Evolutionary conservation across 306 rosid species (phyloP), one percentile per base, ranked within the genome.

Genomic region (Dryas drummondii): DNA sequence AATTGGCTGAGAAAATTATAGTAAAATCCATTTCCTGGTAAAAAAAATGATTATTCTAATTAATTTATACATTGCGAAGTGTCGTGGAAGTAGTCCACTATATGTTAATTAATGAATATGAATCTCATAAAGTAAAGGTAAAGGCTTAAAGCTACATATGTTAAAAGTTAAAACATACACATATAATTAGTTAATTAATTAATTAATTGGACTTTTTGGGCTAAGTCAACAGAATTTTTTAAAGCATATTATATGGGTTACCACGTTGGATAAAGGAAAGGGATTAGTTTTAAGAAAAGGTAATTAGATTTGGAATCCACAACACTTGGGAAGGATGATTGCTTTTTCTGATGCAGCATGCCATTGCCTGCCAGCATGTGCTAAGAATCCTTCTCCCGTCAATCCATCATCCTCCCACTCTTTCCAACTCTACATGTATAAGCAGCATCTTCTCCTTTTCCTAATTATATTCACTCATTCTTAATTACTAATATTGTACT

Each of bases 241-340:
- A 66, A 71, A 70, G 40, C 19, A 11, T 32, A 32, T 32, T 32
- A 32, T 1, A 32, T 13, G 13, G 9, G 15, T 81, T 67, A 46
- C 64, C 32, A 63, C 76, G 77, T 71, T 66, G 27, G 70, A 13
- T 50, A 15, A 44, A 64, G 5, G 17, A 2, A 27, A 0, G 17
- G 76, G 60, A 58, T 77, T 81, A 59, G 56, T 77, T 72, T 37
- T 32, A 81, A 75, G 76, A 50, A 61, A 42, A 57, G 78, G 50
- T 48, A 40, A 75, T 60, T 71, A 72, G 88, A 81, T 84, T 75
- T 78, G 85, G 85, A 81, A 84, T 81, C 88, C 62, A 62, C 15
- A 40, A 56, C 83, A 78, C 83, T 84, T 67, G 82, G 85, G 84
- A 72, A 73, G 19, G 81, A 81, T 85, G 86, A 82, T 80, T 79